Evolutionary conservation across 1,284 basidiomycete genomes (phyloP), one percentile per base, ranked within the genome.

Genomic region (Ganoderma resinaceum): DNA sequence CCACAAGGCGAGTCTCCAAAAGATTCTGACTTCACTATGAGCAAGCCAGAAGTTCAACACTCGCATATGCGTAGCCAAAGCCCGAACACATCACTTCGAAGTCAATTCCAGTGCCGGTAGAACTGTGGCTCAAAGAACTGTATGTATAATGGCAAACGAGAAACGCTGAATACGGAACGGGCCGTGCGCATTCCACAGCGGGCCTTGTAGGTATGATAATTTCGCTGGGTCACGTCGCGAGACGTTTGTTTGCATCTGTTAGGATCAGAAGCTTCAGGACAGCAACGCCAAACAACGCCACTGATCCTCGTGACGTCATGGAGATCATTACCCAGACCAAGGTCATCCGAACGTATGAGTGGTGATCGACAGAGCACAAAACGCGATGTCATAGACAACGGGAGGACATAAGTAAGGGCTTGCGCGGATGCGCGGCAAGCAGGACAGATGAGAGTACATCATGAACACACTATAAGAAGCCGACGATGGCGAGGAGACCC

Each of bases 261-360:
- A 61, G 46, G 64, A 65, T 61, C 58, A 38, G 46, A 65, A 65
- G 58, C 58, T 31, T 2, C 52, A 53, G 64, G 12, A 46, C 37
- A 60, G 26, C 46, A 62, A 23, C 38, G 35, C 59, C 60, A 61
- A 61, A 33, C 42, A 38, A 43, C 40, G 29, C 37, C 7, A 49
- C 23, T 2, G 46, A 49, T 62, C 43, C 20, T 37, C 18, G 31
- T 62, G 42, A 62, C 43, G 61, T 60, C 58, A 62, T 35, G 20
- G 16, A 62, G 29, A 31, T 55, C 29, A 12, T 16, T 12, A 52
- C 49, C 49, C 23, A 52, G 23, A 26, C 49, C 49, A 26, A 49
- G 46, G 46, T 8, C 14, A n/a, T n/a, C 43, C n/a, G 8, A 49
- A 1, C 23, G 23, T 12, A 8, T 14, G 46, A 26, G 12, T 4